phyloP scores from a whole-genome alignment of 306 rosid species.

The Inga leiocalycina region DNA sequence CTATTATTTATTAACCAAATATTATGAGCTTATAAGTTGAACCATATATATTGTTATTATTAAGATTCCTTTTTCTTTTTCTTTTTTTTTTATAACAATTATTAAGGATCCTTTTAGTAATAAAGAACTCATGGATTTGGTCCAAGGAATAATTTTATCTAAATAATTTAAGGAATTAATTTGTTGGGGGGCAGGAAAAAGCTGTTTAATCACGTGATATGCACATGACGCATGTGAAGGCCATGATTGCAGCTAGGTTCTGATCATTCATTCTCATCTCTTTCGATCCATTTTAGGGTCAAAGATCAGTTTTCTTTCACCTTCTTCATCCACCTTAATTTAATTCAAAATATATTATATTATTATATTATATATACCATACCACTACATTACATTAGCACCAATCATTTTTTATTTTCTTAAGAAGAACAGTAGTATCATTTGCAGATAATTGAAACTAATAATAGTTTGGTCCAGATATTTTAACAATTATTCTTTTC shows the following conservation, averaged over 20 bases:
- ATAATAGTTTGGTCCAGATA: too few relatives aligned
- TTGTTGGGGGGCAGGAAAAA: background rate
- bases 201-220: slow-evolving; percentile 35
- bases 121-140: too few relatives aligned
- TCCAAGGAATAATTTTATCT: background rate
- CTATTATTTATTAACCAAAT: too few relatives aligned
- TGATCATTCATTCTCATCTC: background rate
- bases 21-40: too few relatives aligned
- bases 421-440: background rate
- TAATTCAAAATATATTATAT: background rate
- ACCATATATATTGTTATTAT: too few relatives aligned
- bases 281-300: background rate
- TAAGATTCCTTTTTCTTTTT: too few relatives aligned
- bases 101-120: too few relatives aligned
- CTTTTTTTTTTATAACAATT: too few relatives aligned
- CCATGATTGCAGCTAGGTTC: background rate
- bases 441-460: background rate
- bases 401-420: background rate
- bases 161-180: background rate
- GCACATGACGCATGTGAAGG: slow-evolving; percentile 29
- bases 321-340: background rate
- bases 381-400: too few relatives aligned
- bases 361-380: too few relatives aligned
- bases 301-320: background rate
- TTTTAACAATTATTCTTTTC: too few relatives aligned